Evolutionary conservation across 306 rosid genomes (phyloP).

Genomic region (Medicago arabica): DNA sequence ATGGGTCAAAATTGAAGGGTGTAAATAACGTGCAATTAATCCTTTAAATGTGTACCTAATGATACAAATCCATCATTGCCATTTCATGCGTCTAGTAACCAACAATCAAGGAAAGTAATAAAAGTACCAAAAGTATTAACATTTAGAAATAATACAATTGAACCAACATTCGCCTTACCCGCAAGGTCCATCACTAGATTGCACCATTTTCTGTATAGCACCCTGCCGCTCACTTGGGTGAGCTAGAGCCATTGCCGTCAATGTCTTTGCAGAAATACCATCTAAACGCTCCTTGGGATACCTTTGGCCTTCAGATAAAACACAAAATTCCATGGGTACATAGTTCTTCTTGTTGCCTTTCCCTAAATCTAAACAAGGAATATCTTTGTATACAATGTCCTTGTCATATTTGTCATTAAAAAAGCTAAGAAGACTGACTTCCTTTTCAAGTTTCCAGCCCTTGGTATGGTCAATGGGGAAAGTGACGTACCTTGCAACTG

Average conservation of each 20-base stretch:
- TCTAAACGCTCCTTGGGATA: constrained; percentile 64
- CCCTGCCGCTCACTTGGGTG: constrained; percentile 49
- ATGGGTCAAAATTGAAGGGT: neutral
- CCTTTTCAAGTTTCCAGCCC: constrained; percentile 47
- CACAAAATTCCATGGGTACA: constrained; percentile 84
- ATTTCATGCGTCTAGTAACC: constrained; percentile 24
- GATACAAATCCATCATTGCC: constrained; percentile 22
- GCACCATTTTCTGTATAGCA: constrained; percentile 57
- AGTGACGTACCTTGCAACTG: constrained; percentile 49
- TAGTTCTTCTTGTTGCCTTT: constrained; percentile 54
- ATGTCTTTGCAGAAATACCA: constrained; percentile 40
- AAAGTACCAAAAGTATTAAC: constrained; percentile 25
- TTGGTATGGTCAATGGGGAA: constrained; percentile 51
- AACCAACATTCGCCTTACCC: constrained; percentile 59
- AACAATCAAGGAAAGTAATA: constrained; percentile 30
- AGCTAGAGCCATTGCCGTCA: constrained; percentile 58
- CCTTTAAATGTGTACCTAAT: constrained; percentile 11
- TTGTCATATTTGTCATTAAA: constrained; percentile 58
- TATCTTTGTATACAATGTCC: constrained; percentile 55
- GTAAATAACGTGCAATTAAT: constrained; percentile 14
- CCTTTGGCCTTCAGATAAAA: constrained; percentile 72
- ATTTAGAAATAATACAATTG: neutral
- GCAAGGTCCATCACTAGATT: constrained; percentile 73
- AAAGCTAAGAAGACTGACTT: constrained; percentile 54
- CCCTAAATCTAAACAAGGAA: constrained; percentile 82